Evolutionary conservation across 768 basidiomycete species (phyloP).

Genomic region (Albatrellus ellisii): DNA sequence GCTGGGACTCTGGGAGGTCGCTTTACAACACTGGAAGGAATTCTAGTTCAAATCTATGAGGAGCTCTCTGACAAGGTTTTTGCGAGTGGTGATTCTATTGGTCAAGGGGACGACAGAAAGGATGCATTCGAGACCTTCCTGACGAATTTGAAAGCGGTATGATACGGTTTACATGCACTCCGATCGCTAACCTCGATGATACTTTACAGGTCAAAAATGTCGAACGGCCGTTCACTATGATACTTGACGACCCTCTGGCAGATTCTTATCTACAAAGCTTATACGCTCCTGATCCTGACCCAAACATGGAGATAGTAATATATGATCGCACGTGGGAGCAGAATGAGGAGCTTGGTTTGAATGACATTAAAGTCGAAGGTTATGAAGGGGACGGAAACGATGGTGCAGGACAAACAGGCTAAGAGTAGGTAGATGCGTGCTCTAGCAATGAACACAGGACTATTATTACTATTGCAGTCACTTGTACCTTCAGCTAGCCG

Average conservation of each 20-base stretch:
- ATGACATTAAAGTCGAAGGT: constrained; percentile 77
- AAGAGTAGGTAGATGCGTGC: no score
- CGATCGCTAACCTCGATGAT: neutral
- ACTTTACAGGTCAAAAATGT: constrained; percentile 57
- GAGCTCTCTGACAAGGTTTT: constrained; percentile 87
- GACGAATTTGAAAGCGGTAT: constrained; percentile 56
- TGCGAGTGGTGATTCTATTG: constrained; percentile 52
- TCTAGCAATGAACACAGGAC: no score
- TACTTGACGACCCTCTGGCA: constrained; percentile 89
- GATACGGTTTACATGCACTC: neutral
- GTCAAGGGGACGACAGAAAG: constrained; percentile 26
- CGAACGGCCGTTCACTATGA: constrained; percentile 73
- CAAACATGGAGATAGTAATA: constrained; percentile 72
- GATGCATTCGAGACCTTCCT: constrained; percentile 68
- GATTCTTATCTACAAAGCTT: constrained; percentile 94
- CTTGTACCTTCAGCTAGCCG: no score
- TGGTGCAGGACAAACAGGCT: no score
- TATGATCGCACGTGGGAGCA: constrained; percentile 85
- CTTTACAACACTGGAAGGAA: constrained; percentile 95
- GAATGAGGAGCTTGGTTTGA: constrained; percentile 90
- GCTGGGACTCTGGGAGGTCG: constrained; percentile 93
- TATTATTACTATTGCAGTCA: no score
- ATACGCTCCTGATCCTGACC: constrained; percentile 96
- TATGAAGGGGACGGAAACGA: constrained; percentile 32
- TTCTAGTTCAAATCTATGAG: constrained; percentile 88